A percentile compares a stretch with the other conserved stretches of the same genome.
Conservation (phyloP, 805 yeast genomes). For the Lachancea quebecensis region DNA sequence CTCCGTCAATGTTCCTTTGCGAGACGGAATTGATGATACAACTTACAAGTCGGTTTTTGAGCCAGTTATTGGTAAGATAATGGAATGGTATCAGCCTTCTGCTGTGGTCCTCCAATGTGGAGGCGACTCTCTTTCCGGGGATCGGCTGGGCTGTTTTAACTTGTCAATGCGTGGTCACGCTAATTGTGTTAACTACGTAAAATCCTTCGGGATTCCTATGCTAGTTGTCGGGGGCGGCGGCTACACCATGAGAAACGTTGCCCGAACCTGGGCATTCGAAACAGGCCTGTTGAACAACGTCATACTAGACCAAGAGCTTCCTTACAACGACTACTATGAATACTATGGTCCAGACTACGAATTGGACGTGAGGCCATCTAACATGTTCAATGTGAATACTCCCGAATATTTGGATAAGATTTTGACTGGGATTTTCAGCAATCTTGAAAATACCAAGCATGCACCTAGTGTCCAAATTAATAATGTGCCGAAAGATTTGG, state of each 20-base stretch:
- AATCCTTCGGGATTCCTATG: constrained; percentile 79
- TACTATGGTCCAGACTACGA: constrained; percentile 96
- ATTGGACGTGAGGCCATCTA: constrained; percentile 88
- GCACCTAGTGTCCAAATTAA: constrained; percentile 97
- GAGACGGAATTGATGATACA: constrained; percentile 92
- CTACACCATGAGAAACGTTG: constrained; percentile 94
- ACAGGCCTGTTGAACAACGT: constrained; percentile 72
- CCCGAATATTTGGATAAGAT: constrained; percentile 88
- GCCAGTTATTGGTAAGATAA: constrained; percentile 70
- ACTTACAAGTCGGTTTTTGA: constrained; percentile 74
- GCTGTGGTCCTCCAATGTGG: constrained; percentile 98
- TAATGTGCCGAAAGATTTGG: constrained; percentile 81
- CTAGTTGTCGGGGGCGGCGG: constrained; percentile 98
- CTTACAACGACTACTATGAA: constrained; percentile 94
- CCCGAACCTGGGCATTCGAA: constrained; percentile 88
- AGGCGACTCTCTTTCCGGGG: constrained; percentile 95
- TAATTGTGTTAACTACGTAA: constrained; percentile 85
- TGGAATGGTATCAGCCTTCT: constrained; percentile 88
- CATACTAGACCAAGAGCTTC: constrained; percentile 60
- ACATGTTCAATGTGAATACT: constrained; percentile 93
- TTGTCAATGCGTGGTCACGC: constrained; percentile 93
- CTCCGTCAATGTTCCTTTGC: constrained; percentile 76
- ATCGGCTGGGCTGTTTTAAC: constrained; percentile 92
- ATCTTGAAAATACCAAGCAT: constrained; percentile 82
- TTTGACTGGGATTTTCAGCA: constrained; percentile 64